Percentiles rank a stretch among this genome's conserved stretches.
These are phyloP conservation scores for Aureobasidium sp. DNA, from an alignment of 2,329 filamentous ascomycete species.

Conservation along the genomic window DNA sequence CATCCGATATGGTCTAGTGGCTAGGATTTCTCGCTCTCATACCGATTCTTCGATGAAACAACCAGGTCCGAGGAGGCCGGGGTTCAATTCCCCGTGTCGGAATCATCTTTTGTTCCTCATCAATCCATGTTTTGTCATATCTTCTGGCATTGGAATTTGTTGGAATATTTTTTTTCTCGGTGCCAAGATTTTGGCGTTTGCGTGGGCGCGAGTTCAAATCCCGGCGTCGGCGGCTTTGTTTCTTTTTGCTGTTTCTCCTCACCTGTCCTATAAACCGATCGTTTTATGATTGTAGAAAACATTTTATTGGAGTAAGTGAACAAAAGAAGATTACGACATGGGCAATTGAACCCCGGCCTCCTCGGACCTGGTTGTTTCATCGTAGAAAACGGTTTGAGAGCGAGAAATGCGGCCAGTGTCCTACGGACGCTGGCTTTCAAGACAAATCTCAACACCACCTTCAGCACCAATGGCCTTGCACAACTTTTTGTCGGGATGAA, in stretches of 20 bases:
- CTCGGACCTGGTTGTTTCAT: too few relatives aligned
- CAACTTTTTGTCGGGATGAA: neutral
- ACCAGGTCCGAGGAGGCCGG: conserved; percentile 1
- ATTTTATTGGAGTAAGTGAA: too few relatives aligned
- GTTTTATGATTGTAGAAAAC: too few relatives aligned
- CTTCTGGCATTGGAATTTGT: neutral
- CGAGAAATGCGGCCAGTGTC: too few relatives aligned
- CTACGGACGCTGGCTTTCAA: neutral
- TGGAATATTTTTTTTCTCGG: neutral
- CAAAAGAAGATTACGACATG: too few relatives aligned
- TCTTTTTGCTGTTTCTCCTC: neutral
- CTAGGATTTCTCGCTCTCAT: conserved; percentile 1
- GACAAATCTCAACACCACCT: neutral
- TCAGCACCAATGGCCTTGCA: neutral
- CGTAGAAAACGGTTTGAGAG: too few relatives aligned
- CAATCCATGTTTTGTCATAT: neutral
- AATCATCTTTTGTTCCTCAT: neutral
- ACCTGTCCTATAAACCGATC: neutral
- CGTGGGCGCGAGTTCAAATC: neutral
- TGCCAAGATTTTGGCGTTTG: neutral
- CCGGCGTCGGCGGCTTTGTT: neutral
- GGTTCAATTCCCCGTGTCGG: conserved; percentile 10
- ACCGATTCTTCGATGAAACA: neutral
- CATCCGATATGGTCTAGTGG: neutral
- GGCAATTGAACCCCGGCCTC: too few relatives aligned